Conservation (phyloP, 306 rosid genomes). For the Senna tora region DNA sequence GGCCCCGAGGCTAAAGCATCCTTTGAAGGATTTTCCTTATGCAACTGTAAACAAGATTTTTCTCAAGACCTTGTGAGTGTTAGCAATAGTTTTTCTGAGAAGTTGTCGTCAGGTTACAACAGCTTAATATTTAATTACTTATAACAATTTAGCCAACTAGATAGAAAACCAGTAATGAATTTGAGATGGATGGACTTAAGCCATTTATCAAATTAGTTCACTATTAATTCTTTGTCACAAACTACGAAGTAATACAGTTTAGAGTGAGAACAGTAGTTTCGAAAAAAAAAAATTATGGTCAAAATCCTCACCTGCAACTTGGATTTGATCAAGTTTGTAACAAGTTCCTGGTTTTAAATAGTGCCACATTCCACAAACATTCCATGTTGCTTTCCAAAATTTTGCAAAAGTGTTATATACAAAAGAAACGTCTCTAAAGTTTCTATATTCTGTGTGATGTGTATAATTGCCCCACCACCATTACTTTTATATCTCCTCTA, state of each 20-base stretch:
- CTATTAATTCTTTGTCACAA: background rate
- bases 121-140: background rate
- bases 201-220: background rate
- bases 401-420: background rate
- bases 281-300: no score
- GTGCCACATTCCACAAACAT: background rate
- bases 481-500: background rate
- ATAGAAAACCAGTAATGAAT: background rate
- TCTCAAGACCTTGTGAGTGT: background rate
- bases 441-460: background rate
- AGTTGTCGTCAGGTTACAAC: background rate
- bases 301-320: constrained; percentile 18
- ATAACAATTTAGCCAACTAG: background rate
- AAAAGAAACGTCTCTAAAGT: background rate
- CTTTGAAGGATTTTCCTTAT: constrained; percentile 3
- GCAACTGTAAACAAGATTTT: constrained; percentile 1
- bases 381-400: constrained; percentile 23
- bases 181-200: constrained; percentile 1
- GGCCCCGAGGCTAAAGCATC: background rate
- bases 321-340: constrained; percentile 27
- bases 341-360: background rate
- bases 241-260: no score
- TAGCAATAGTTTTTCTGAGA: background rate
- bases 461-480: constrained; percentile 4
- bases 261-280: no score